A percentile compares a stretch with the other conserved stretches of the same genome.
Conservation (phyloP, 2,329 filamentous ascomycete species). For the Sporothrix brasiliensis region DNA sequence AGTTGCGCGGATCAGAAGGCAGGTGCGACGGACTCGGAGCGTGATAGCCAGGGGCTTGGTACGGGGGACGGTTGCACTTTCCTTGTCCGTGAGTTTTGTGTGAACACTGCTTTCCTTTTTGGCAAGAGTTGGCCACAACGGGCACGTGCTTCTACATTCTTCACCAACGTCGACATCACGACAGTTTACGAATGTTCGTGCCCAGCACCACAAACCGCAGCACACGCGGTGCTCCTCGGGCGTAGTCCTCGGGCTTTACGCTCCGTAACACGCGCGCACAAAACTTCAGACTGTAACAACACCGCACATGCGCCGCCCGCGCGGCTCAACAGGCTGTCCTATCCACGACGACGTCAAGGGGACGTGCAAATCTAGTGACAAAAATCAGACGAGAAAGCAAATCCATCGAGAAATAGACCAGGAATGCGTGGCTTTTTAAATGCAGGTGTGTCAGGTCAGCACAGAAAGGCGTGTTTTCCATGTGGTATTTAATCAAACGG, state of each 20-base stretch:
- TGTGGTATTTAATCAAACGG: background rate
- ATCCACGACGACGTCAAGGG: no score
- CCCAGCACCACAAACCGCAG: background rate
- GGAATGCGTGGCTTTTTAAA: slow-evolving; percentile 17
- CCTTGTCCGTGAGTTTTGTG: background rate
- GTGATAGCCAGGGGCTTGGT: background rate
- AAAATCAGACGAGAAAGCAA: slow-evolving; percentile 5
- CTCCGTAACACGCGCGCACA: background rate
- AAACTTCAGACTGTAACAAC: slow-evolving; percentile 17
- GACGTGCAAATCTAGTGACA: background rate
- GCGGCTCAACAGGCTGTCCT: background rate
- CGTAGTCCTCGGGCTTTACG: background rate
- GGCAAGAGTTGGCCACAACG: slow-evolving; percentile 14
- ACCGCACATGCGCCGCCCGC: slow-evolving; percentile 13
- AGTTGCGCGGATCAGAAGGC: slow-evolving; percentile 8
- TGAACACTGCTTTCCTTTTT: background rate
- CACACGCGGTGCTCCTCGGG: slow-evolving; percentile 6
- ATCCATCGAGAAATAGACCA: background rate
- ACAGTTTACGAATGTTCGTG: background rate
- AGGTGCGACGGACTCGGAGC: slow-evolving; percentile 15
- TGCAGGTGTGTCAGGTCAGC: background rate
- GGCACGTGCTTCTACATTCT: background rate
- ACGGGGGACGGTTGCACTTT: slow-evolving; percentile 19
- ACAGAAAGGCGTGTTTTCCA: slow-evolving; percentile 8
- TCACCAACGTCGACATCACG: background rate